Percentiles rank a stretch among this genome's conserved stretches.
Evolutionary conservation across 768 basidiomycete species (phyloP).

Genomic region (Favolaschia claudopus): DNA sequence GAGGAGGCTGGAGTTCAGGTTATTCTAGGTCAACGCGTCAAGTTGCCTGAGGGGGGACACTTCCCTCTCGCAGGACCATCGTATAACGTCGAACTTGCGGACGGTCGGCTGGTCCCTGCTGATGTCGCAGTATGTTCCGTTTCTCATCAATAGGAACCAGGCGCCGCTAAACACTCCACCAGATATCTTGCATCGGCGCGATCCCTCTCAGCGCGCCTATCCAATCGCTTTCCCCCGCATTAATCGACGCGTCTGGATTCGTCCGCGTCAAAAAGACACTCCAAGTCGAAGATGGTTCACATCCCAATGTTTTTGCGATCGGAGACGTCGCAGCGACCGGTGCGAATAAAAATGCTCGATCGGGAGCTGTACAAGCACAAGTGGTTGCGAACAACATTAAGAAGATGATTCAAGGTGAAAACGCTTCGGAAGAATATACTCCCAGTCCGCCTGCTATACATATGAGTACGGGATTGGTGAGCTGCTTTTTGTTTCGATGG

Average conservation of each 20-base stretch:
- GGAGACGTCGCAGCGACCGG: conserved; percentile 59
- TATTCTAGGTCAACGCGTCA: conserved; percentile 47
- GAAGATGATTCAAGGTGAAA: conserved; percentile 37
- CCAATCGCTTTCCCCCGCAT: conserved; percentile 28
- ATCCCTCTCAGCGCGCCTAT: conserved; percentile 35
- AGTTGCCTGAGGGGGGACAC: conserved; percentile 32
- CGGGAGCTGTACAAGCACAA: conserved; percentile 46
- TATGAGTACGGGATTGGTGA: conserved; percentile 50
- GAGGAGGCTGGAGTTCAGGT: conserved; percentile 45
- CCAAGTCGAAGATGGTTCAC: conserved; percentile 33
- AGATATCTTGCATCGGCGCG: conserved; percentile 42
- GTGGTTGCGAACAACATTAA: conserved; percentile 50
- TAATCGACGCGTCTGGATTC: conserved; percentile 16
- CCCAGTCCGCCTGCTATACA: conserved; percentile 50
- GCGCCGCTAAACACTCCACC: not conserved
- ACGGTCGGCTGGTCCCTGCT: conserved; percentile 47
- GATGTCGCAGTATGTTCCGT: conserved; percentile 47
- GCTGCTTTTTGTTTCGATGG: conserved; percentile 36
- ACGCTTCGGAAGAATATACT: conserved; percentile 39
- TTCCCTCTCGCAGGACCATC: conserved; percentile 38
- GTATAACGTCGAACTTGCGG: conserved; percentile 41
- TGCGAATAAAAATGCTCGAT: conserved; percentile 54
- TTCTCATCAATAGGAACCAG: not conserved
- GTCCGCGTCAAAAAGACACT: conserved; percentile 35
- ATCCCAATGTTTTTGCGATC: conserved; percentile 51